These are phyloP conservation scores for Fusarium denticulatum DNA, from an alignment of 2,329 filamentous ascomycete genomes.

Conservation along the genomic window DNA sequence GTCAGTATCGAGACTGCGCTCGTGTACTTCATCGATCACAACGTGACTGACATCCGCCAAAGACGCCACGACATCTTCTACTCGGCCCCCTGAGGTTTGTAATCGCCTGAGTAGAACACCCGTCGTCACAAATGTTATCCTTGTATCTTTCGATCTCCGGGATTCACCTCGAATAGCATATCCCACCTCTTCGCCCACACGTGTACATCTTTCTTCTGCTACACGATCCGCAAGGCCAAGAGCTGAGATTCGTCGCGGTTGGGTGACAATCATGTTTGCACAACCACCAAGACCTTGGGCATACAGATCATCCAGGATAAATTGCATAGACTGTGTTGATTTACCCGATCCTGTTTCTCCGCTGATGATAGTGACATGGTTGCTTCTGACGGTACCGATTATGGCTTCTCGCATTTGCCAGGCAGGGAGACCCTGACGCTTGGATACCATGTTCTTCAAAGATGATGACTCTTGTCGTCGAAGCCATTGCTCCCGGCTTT, in stretches of 20 bases:
- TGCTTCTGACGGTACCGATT: conserved; percentile 75
- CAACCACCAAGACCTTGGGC: conserved; percentile 75
- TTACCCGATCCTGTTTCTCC: conserved; percentile 98
- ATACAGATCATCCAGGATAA: conserved; percentile 92
- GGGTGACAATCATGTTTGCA: conserved; percentile 93
- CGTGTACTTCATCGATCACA: conserved; percentile 96
- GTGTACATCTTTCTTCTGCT: conserved; percentile 85
- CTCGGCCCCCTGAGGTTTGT: conserved; percentile 86
- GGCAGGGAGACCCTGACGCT: conserved; percentile 80
- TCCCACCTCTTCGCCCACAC: conserved; percentile 87
- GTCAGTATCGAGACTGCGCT: conserved; percentile 96
- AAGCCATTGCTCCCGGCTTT: conserved; percentile 75
- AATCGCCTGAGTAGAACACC: conserved; percentile 91
- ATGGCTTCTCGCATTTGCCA: conserved; percentile 86
- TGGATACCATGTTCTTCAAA: conserved; percentile 78
- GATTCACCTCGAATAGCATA: conserved; percentile 97
- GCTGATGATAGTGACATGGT: conserved; percentile 95
- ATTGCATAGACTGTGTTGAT: conserved; percentile 96
- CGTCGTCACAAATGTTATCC: conserved; percentile 99
- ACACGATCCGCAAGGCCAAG: conserved; percentile 94
- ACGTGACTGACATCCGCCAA: conserved; percentile 93
- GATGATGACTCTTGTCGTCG: conserved; percentile 70
- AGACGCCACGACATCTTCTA: conserved; percentile 82
- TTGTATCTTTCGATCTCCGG: conserved; percentile 80
- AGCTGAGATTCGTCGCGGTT: conserved; percentile 93